Evolutionary conservation across 2,329 filamentous ascomycete species (phyloP).

Genomic region (Penicillium glabrum): DNA sequence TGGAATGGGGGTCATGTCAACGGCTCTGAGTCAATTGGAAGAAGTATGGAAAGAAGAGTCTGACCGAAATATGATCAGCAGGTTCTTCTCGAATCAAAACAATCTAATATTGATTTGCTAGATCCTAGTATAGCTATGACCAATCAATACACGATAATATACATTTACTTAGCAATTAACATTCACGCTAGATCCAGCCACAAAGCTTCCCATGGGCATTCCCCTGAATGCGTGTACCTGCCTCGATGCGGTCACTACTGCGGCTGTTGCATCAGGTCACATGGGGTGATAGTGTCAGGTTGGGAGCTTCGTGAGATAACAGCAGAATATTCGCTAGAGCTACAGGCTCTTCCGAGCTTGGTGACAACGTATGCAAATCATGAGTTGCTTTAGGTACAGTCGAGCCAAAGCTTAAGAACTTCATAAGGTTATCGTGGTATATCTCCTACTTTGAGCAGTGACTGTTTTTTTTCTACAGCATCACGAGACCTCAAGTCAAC

Average conservation of each 20-base stretch:
- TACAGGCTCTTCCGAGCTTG: no score
- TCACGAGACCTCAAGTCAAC: background rate
- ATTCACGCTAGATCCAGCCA: background rate
- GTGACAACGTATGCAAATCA: no score
- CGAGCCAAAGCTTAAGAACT: no score
- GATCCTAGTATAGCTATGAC: background rate
- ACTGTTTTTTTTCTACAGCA: background rate
- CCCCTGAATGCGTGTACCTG: no score
- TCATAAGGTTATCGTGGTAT: no score
- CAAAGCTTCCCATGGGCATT: no score
- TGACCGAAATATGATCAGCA: slow-evolving; percentile 2
- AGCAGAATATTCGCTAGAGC: no score
- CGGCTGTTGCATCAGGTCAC: no score
- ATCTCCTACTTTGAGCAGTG: background rate
- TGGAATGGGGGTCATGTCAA: slow-evolving; percentile 16
- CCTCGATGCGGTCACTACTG: no score
- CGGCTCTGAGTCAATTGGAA: slow-evolving; percentile 10
- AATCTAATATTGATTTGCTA: slow-evolving; percentile 12
- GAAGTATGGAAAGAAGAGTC: slow-evolving; percentile 7
- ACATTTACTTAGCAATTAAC: background rate
- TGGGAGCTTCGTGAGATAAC: no score
- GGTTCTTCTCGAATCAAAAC: slow-evolving; percentile 11
- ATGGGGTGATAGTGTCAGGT: no score
- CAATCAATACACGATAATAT: background rate
- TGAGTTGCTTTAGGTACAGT: no score